phyloP scores from a whole-genome alignment of 495 filamentous ascomycete species.

The Neurospora sp. region DNA sequence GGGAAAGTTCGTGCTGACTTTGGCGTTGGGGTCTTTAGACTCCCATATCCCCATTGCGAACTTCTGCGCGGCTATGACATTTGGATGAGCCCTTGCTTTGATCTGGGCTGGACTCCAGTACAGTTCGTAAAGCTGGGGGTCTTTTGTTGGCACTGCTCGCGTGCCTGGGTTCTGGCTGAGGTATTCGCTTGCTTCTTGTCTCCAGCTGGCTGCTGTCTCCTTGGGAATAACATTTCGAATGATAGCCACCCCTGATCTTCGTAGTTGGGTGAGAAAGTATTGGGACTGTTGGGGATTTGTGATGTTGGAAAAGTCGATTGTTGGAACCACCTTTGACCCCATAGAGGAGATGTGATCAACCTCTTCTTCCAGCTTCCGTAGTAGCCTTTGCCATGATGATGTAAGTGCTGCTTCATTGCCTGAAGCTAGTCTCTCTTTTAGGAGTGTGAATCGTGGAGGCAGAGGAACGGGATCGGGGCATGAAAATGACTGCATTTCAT shows the following conservation, averaged over 20 bases:
- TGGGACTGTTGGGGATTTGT: slow-evolving; percentile 34
- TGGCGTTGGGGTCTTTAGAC: slow-evolving; percentile 50
- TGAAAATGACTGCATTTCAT: slow-evolving; percentile 9
- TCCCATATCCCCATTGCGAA: slow-evolving; percentile 74
- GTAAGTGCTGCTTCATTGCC: slow-evolving; percentile 40
- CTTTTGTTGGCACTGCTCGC: slow-evolving; percentile 25
- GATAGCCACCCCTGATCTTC: slow-evolving; percentile 50
- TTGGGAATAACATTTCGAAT: slow-evolving; percentile 50
- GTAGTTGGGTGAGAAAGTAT: slow-evolving; percentile 36
- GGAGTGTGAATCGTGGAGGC: slow-evolving; percentile 55
- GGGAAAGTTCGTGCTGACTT: slow-evolving; percentile 50
- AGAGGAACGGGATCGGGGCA: slow-evolving; percentile 42
- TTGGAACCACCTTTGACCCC: slow-evolving; percentile 43
- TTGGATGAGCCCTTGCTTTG: slow-evolving; percentile 63
- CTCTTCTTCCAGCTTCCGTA: slow-evolving; percentile 45
- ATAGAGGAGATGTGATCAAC: slow-evolving; percentile 34
- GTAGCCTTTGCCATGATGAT: slow-evolving; percentile 58
- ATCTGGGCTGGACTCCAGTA: slow-evolving; percentile 77
- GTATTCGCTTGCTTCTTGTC: slow-evolving; percentile 45
- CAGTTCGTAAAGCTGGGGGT: slow-evolving; percentile 64
- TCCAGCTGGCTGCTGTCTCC: slow-evolving; percentile 42
- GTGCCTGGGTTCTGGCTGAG: slow-evolving; percentile 42
- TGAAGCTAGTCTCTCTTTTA: slow-evolving; percentile 54
- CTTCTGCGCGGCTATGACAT: slow-evolving; percentile 58
- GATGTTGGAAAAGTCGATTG: slow-evolving; percentile 51